A percentile compares a stretch with the other conserved stretches of the same genome.
Conservation (phyloP, 345 rosid genomes). For the Populus deltoides region DNA sequence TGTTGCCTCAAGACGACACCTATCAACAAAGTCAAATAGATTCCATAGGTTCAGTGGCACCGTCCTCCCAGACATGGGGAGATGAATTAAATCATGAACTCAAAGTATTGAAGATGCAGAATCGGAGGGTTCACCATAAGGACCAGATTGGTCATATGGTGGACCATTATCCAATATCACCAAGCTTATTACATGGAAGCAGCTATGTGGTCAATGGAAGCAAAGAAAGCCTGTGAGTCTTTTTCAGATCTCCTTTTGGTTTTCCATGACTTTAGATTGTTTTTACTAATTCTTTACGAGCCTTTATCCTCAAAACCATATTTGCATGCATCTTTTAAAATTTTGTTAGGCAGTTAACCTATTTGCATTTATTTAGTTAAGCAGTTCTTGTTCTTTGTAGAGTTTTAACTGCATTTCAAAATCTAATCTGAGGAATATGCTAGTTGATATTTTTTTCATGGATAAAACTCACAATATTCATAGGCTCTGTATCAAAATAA, state of each 20-base stretch:
- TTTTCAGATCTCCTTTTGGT: slow-evolving; percentile 12
- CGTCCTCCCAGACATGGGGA: slow-evolving; percentile 65
- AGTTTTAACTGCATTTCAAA: neutral
- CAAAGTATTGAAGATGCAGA: slow-evolving; percentile 59
- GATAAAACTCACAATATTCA: neutral
- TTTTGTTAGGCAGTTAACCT: neutral
- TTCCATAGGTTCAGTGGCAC: slow-evolving; percentile 43
- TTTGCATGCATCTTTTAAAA: neutral
- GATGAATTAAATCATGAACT: slow-evolving; percentile 66
- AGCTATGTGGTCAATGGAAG: slow-evolving; percentile 41
- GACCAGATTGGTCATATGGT: slow-evolving; percentile 47
- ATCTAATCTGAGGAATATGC: too few relatives aligned
- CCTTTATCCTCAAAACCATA: neutral
- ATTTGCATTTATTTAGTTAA: neutral
- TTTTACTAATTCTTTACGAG: neutral
- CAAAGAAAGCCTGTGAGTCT: slow-evolving; percentile 82
- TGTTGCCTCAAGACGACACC: slow-evolving; percentile 75
- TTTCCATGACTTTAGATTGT: neutral
- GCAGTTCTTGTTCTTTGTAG: neutral
- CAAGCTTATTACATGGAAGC: slow-evolving; percentile 73
- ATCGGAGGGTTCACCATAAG: slow-evolving; percentile 47
- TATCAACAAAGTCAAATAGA: slow-evolving; percentile 46
- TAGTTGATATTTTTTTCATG: neutral
- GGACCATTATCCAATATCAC: slow-evolving; percentile 64
- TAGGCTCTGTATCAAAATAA: neutral